These are phyloP conservation scores for Nepenthes gracilis DNA, from an alignment of 148 eudicot genomes.

Conservation along the genomic window DNA sequence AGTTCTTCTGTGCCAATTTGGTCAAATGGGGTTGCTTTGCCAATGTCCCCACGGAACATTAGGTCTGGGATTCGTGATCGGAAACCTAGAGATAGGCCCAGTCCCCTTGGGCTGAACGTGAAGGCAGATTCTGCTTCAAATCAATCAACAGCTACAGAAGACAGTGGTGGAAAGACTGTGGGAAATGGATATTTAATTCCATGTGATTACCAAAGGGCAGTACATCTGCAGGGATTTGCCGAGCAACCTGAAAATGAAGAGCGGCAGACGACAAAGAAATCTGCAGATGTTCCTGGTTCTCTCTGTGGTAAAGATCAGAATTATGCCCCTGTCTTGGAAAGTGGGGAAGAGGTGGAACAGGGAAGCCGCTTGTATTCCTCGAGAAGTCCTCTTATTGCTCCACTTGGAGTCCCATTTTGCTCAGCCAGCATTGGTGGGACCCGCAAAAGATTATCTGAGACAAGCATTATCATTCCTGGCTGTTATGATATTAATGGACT, in stretches of 20 bases:
- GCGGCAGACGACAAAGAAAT: slow-evolving; percentile 10
- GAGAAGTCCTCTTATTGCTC: slow-evolving; percentile 32
- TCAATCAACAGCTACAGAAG: slow-evolving; percentile 27
- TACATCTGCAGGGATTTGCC: slow-evolving; percentile 27
- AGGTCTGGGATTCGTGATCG: slow-evolving; percentile 34
- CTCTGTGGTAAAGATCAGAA: slow-evolving; percentile 15
- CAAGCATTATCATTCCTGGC: slow-evolving; percentile 1
- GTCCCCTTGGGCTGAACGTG: slow-evolving; percentile 50
- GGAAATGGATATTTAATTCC: slow-evolving; percentile 34
- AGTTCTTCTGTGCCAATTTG: slow-evolving; percentile 21
- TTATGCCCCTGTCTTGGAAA: slow-evolving; percentile 15
- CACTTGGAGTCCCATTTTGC: slow-evolving; percentile 45
- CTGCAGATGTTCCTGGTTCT: slow-evolving; percentile 17
- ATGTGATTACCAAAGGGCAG: slow-evolving; percentile 33
- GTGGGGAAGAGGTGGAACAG: slow-evolving; percentile 30
- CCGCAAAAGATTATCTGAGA: slow-evolving; percentile 24
- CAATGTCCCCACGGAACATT: slow-evolving; percentile 37
- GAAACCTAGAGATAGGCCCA: slow-evolving; percentile 37
- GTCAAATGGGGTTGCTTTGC: slow-evolving; percentile 39
- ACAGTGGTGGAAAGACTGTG: slow-evolving; percentile 15
- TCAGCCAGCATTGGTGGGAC: slow-evolving; percentile 42
- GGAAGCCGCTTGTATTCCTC: slow-evolving; percentile 19
- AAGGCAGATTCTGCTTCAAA: slow-evolving; percentile 22
- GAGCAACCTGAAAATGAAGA: slow-evolving; percentile 28
- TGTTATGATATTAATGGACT: slow-evolving; percentile 16